Conservation (phyloP, 371 early-diverging fungal species). For the Mucor saturninus region DNA sequence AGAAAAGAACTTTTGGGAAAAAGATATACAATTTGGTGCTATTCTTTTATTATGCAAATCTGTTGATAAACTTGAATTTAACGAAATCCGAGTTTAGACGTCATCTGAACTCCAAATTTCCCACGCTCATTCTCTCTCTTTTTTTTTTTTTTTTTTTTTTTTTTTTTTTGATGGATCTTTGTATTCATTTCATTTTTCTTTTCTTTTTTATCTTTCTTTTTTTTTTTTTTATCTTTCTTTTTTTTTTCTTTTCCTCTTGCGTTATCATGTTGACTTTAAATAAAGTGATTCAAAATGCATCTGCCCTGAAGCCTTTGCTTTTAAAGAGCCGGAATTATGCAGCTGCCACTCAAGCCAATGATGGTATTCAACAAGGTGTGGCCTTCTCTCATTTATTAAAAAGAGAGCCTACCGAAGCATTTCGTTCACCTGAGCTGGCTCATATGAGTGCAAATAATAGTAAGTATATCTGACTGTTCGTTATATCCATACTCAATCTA, state of each 20-base stretch:
- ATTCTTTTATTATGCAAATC: constrained; percentile 29
- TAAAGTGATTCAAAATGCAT: constrained; percentile 4
- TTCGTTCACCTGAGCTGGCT: constrained; percentile 79
- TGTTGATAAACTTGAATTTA: constrained; percentile 28
- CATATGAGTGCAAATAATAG: constrained; percentile 62
- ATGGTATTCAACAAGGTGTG: constrained; percentile 84
- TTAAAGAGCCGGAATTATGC: constrained; percentile 40
- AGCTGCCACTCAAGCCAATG: constrained; percentile 62
- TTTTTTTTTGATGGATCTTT: constrained; percentile 8
- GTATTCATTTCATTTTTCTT: constrained; percentile 3
- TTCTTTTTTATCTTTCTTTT: neutral
- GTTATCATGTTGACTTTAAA: constrained; percentile 22
- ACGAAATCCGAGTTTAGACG: constrained; percentile 27
- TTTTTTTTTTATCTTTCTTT: constrained; percentile 8
- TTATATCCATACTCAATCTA: neutral
- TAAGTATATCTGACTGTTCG: constrained; percentile 20
- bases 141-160: constrained; percentile 4
- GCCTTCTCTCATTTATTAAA: constrained; percentile 76
- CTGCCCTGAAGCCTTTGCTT: constrained; percentile 7
- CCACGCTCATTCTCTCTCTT: neutral
- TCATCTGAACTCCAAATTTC: neutral
- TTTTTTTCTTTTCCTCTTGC: constrained; percentile 2
- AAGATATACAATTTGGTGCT: constrained; percentile 34
- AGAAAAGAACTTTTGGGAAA: constrained; percentile 24
- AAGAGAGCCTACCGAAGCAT: constrained; percentile 69